These are phyloP conservation scores for Eucalyptus tenuipes DNA, from an alignment of 345 rosid genomes.

Conservation along the genomic window DNA sequence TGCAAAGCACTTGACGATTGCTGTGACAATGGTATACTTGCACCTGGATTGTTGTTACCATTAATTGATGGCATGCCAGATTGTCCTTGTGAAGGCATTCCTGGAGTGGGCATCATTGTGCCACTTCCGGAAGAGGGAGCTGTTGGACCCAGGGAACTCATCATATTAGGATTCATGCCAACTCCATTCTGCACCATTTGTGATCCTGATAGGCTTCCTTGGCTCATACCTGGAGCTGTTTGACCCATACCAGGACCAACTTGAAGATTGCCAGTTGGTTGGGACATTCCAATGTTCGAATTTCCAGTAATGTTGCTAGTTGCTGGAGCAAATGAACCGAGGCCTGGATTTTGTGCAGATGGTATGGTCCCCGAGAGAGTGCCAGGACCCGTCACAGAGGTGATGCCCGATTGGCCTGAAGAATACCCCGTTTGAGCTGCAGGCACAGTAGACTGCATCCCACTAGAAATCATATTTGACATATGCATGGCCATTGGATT, in stretches of 20 bases:
- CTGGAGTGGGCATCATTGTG: conserved; percentile 86
- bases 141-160: conserved; percentile 61
- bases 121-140: conserved; percentile 57
- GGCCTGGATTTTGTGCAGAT: conserved; percentile 46
- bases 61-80: conserved; percentile 48
- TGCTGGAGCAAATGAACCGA: conserved; percentile 43
- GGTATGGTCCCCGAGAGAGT: conserved; percentile 53
- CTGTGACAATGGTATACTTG: conserved; percentile 63
- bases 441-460: conserved; percentile 78
- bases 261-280: conserved; percentile 51
- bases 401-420: conserved; percentile 57
- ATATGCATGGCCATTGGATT: conserved; percentile 87
- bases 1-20: conserved; percentile 61
- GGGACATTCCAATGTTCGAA: conserved; percentile 66
- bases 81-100: conserved; percentile 71
- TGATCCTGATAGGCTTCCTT: conserved; percentile 66
- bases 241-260: conserved; percentile 40
- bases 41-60: conserved; percentile 45
- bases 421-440: conserved; percentile 63
- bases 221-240: conserved; percentile 51
- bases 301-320: conserved; percentile 50
- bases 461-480: conserved; percentile 94
- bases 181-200: conserved; percentile 79
- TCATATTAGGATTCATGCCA: conserved; percentile 67
- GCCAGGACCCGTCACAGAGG: conserved; percentile 56